Evolutionary conservation across 805 yeast species (phyloP), one percentile per base, ranked within the genome.

Genomic region (Kockiozyma suomiensis): DNA sequence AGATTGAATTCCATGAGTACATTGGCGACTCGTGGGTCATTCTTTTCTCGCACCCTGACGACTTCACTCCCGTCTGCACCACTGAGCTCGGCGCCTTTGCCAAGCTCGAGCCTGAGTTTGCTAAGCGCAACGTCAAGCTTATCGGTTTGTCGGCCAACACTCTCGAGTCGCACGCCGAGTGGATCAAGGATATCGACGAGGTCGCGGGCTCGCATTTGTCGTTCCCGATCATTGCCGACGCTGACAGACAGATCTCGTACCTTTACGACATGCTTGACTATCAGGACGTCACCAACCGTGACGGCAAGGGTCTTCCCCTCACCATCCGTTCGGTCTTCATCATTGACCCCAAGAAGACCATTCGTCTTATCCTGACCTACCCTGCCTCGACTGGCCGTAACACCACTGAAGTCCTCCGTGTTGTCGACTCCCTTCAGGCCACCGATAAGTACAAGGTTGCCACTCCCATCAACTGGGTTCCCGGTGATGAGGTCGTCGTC

Each of bases 341-440:
- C 75, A 90, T 91, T 74, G 97, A 91, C 76, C 97, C 97, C 68
- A 73, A 79, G 69, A 92, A 91, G 83, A 91, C 87, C 78, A 85
- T 92, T 72, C 86, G 97, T 79, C 81, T 90, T 72, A 85, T 87
- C 67, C 76, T 92, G 79, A 83, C 93, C 23, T 91, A 91, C 81
- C 97, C 97, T 59, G 94, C 97, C 61, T 87, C 96, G 48, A 85
- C 89, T 63, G 97, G 97, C 74, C 88, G 97, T 82, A 91, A 92
- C 85, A 83, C 96, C 64, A 83, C 88, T 59, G 97, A 91, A 81
- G 93, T 91, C 38, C 81, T 92, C 75, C 87, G 97, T 79, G 96
- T 88, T 58, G 78, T 91, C 66, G 97, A 90, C 74, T 88, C 96
- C 56, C 79, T 91, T 74, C 97, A 90, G 80, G 58, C 69, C 33